These are phyloP conservation scores for Plenodomus biglobosus DNA, from an alignment of 2,329 filamentous ascomycete genomes.

Conservation along the genomic window DNA sequence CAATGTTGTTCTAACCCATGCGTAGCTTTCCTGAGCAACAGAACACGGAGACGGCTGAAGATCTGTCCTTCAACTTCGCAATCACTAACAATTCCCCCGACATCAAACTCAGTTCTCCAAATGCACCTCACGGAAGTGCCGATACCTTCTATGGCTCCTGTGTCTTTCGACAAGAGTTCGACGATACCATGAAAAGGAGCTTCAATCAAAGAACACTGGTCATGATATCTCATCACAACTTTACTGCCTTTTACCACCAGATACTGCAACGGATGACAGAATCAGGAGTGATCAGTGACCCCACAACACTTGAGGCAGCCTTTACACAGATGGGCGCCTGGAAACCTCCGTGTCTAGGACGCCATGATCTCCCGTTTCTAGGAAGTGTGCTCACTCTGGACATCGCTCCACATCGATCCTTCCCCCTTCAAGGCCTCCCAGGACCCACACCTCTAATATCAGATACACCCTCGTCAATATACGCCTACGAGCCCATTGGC, in stretches of 20 bases:
- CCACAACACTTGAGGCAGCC: constrained; percentile 43
- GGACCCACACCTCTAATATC: constrained; percentile 34
- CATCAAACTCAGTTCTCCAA: constrained; percentile 51
- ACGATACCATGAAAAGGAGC: constrained; percentile 46
- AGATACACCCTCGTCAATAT: constrained; percentile 38
- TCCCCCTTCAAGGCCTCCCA: constrained; percentile 45
- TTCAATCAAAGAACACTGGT: constrained; percentile 48
- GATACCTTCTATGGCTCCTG: constrained; percentile 41
- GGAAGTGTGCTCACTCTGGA: constrained; percentile 43
- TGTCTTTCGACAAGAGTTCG: constrained; percentile 47
- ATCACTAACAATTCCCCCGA: constrained; percentile 56
- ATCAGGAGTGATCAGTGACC: constrained; percentile 43
- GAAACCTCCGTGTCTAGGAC: constrained; percentile 41
- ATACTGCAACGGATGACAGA: constrained; percentile 44
- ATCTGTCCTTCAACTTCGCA: constrained; percentile 46
- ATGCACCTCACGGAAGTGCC: constrained; percentile 44
- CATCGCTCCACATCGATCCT: constrained; percentile 45
- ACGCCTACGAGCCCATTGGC: constrained; percentile 45
- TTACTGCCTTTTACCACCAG: constrained; percentile 41
- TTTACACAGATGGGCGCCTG: constrained; percentile 43
- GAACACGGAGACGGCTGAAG: constrained; percentile 44
- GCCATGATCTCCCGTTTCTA: constrained; percentile 45
- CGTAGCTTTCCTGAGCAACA: constrained; percentile 47
- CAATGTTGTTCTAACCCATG: constrained; percentile 10
- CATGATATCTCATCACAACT: constrained; percentile 46